Percentiles rank a stretch among this genome's conserved stretches.
Evolutionary conservation across 73 alveolate species (phyloP).

Genomic region (Effrenium voratum): DNA sequence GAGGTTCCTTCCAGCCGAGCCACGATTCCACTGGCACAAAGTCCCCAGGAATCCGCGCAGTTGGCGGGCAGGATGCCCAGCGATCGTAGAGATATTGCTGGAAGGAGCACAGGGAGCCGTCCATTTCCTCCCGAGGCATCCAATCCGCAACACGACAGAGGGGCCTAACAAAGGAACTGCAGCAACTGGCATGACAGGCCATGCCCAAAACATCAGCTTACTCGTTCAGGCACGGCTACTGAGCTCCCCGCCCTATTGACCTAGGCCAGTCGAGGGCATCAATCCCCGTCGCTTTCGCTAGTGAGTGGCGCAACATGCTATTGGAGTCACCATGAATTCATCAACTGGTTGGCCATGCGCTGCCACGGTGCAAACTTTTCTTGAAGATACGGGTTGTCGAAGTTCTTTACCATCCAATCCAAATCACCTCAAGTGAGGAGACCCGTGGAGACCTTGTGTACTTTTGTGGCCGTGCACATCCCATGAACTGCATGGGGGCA

Average conservation of each 20-base stretch:
- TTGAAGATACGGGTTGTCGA: slow-evolving; percentile 60
- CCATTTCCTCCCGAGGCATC: slow-evolving; percentile 90
- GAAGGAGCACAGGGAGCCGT: slow-evolving; percentile 89
- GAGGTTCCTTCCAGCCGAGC: not conserved
- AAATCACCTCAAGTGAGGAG: slow-evolving; percentile 12
- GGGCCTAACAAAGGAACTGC: not conserved
- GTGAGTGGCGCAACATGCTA: too few relatives aligned
- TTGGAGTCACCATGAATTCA: too few relatives aligned
- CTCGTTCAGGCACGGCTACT: too few relatives aligned
- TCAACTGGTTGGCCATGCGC: too few relatives aligned
- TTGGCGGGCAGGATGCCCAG: slow-evolving; percentile 86
- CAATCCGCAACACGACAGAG: not conserved
- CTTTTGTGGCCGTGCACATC: not conserved
- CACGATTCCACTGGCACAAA: slow-evolving; percentile 71
- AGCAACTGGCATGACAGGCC: too few relatives aligned
- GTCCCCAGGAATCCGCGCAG: slow-evolving; percentile 75
- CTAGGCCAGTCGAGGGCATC: not conserved
- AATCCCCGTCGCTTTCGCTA: not conserved
- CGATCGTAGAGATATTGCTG: slow-evolving; percentile 89
- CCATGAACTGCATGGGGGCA: not conserved
- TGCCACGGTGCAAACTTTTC: slow-evolving; percentile 60
- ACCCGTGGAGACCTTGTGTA: not conserved
- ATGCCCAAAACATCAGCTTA: too few relatives aligned
- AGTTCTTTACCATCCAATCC: slow-evolving; percentile 88
- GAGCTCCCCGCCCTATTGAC: slow-evolving; percentile 54